A percentile compares a stretch with the other conserved stretches of the same genome.
phyloP scores from a whole-genome alignment of 2,329 filamentous ascomycete species.

The Cladophialophora yegresii region DNA sequence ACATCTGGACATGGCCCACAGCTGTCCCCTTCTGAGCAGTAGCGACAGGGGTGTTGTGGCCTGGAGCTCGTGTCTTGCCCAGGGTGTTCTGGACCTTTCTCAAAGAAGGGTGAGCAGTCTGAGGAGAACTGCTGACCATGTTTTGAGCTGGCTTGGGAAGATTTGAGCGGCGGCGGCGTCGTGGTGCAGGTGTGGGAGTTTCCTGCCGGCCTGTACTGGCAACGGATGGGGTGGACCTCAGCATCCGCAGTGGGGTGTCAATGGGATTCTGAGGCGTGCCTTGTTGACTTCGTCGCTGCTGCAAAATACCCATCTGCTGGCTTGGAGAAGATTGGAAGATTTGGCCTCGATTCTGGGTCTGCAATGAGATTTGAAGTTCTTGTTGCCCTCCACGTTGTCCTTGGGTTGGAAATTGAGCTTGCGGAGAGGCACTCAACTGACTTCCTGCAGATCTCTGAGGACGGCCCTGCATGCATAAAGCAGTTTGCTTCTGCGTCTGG shows the following conservation, averaged over 20 bases:
- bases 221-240: neutral
- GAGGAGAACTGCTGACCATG: neutral
- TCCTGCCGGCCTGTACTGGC: neutral
- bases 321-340: neutral
- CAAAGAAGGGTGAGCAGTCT: neutral
- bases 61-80: neutral
- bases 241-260: neutral
- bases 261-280: neutral
- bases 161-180: neutral
- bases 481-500: constrained; percentile 1
- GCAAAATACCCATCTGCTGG: neutral
- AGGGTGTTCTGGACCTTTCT: neutral
- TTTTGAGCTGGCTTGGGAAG: neutral
- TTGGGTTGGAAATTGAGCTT: neutral
- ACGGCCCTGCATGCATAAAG: neutral
- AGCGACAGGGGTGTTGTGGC: neutral
- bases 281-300: neutral
- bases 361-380: neutral
- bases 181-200: constrained; percentile 7
- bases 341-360: neutral
- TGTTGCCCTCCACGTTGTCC: neutral
- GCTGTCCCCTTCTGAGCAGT: neutral
- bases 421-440: neutral
- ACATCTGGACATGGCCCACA: neutral
- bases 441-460: neutral